Evolutionary conservation across 176 grass and related monocot species (phyloP).

Genomic region (Stipa capillata): DNA sequence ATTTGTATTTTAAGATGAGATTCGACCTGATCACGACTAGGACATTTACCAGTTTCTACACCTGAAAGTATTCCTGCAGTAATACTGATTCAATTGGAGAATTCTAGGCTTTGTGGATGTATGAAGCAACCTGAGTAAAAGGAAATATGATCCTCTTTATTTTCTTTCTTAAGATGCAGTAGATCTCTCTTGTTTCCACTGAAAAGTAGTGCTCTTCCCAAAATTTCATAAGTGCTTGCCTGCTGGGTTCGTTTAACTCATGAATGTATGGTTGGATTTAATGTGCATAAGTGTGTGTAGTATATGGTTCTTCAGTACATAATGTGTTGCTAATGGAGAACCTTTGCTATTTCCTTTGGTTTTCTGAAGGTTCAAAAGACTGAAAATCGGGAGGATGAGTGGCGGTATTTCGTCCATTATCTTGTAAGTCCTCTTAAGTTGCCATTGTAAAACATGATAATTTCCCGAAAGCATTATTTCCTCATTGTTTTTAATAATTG

Average conservation of each 20-base stretch:
- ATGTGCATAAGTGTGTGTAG: not conserved
- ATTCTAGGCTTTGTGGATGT: not conserved
- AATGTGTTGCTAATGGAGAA: constrained; percentile 13
- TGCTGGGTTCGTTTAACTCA: not conserved
- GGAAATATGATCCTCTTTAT: not conserved
- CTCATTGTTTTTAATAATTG: not conserved
- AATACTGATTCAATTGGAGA: not conserved
- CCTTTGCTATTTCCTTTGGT: not conserved
- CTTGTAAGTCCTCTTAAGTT: constrained; percentile 51
- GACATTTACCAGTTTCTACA: not conserved
- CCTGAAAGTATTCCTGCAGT: not conserved
- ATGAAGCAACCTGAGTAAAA: not conserved
- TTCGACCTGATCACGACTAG: not conserved
- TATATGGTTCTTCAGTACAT: not conserved
- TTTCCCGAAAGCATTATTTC: too few relatives aligned
- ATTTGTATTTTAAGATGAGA: not conserved
- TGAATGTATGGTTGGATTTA: not conserved
- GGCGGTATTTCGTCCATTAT: constrained; percentile 90
- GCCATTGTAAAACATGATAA: too few relatives aligned
- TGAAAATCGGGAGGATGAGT: constrained; percentile 57
- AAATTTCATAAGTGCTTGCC: not conserved
- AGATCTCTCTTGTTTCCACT: not conserved
- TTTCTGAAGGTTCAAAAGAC: constrained; percentile 76
- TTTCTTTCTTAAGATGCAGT: not conserved
- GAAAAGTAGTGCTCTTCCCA: not conserved